A percentile compares a stretch with the other conserved stretches of the same genome.
These are phyloP conservation scores for Rhododendron vialii DNA, from an alignment of 148 eudicot species.

Conservation along the genomic window DNA sequence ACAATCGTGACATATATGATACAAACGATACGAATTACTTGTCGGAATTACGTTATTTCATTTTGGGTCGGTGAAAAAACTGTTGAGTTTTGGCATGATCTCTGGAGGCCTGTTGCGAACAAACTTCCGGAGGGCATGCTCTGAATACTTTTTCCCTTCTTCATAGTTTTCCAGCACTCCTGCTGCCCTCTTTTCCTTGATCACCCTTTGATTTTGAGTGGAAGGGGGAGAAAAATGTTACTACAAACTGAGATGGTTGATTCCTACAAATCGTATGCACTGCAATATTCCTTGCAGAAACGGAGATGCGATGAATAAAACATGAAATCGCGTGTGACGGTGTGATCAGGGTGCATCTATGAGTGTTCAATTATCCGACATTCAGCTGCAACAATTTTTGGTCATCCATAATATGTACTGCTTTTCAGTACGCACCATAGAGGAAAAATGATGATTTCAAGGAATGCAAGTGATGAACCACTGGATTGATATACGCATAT, in stretches of 20 bases:
- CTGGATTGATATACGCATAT: not conserved
- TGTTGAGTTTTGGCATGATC: constrained; percentile 79
- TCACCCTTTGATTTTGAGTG: constrained; percentile 43
- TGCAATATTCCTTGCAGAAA: not conserved
- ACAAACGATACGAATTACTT: not conserved
- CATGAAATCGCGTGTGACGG: not conserved
- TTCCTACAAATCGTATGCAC: not conserved
- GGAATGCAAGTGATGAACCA: not conserved
- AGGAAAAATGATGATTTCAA: not conserved
- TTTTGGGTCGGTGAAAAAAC: constrained; percentile 63
- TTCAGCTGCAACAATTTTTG: not conserved
- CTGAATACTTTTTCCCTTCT: constrained; percentile 71
- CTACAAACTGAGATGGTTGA: not conserved
- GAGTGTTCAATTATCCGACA: not conserved
- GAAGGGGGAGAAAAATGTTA: not conserved
- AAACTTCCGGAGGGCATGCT: constrained; percentile 61
- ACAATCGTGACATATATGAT: not conserved
- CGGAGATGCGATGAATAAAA: not conserved
- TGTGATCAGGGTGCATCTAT: not conserved
- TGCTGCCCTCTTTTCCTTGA: constrained; percentile 76
- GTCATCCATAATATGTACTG: not conserved
- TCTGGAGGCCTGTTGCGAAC: constrained; percentile 64
- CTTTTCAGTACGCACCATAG: not conserved
- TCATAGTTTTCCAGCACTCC: constrained; percentile 63
- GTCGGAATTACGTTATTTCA: not conserved